These are phyloP conservation scores for Leishmania tropica DNA, from an alignment of 208 protist species.

Conservation along the genomic window DNA sequence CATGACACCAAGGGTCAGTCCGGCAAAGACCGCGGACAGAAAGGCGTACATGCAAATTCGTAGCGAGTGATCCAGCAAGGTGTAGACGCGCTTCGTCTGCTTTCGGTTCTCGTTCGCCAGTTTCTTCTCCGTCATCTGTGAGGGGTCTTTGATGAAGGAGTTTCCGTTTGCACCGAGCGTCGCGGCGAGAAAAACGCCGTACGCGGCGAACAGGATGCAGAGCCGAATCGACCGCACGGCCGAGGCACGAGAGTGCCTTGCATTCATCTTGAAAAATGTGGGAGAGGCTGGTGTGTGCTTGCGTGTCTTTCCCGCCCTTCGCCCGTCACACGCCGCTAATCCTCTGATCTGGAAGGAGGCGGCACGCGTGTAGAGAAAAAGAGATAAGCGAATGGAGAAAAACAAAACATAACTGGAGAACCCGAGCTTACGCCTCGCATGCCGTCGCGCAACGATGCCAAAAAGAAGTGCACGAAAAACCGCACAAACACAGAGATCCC, in stretches of 20 bases:
- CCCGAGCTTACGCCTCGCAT: not conserved
- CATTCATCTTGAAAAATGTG: not conserved
- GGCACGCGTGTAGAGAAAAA: not conserved
- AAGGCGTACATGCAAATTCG: constrained; percentile 61
- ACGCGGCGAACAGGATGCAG: constrained; percentile 20
- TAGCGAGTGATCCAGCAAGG: constrained; percentile 59
- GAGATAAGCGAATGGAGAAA: not conserved
- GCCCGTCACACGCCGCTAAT: not conserved
- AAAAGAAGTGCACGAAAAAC: not conserved
- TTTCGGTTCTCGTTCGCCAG: constrained; percentile 26
- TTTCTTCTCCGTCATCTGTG: constrained; percentile 10
- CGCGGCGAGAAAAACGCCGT: constrained; percentile 4
- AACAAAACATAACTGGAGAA: not conserved
- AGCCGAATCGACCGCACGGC: constrained; percentile 14
- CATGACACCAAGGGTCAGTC: constrained; percentile 91
- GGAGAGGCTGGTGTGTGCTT: not conserved
- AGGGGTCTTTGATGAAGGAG: not conserved
- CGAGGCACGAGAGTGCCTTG: constrained; percentile 3
- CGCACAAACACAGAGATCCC: not conserved
- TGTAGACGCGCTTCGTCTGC: constrained; percentile 65
- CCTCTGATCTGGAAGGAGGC: not conserved
- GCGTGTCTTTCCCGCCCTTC: not conserved
- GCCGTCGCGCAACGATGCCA: not conserved
- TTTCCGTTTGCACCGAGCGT: constrained; percentile 11
- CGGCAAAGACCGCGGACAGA: constrained; percentile 88